phyloP scores from a whole-genome alignment of 2,329 filamentous ascomycete species.

The Colletotrichum echinochloae region DNA sequence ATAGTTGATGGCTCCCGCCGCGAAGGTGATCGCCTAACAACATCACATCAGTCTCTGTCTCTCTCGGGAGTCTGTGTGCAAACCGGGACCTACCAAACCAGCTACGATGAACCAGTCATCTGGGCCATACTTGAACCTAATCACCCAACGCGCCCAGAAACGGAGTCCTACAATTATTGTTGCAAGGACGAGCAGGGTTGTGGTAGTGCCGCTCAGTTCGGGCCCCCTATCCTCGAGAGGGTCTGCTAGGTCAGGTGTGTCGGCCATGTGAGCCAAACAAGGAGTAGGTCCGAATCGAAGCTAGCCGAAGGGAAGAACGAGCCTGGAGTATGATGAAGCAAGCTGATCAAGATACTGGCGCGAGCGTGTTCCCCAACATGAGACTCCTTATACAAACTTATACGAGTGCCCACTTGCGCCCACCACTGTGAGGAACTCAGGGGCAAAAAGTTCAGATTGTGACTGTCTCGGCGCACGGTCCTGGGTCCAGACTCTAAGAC shows the following conservation, averaged over 20 bases:
- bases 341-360: neutral
- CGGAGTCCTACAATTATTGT: constrained; percentile 29
- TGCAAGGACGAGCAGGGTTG: constrained; percentile 31
- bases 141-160: constrained; percentile 31
- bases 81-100: constrained; percentile 20
- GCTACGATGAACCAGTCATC: constrained; percentile 37
- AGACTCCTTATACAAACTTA: constrained; percentile 36
- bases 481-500: neutral
- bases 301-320: constrained; percentile 5
- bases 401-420: neutral
- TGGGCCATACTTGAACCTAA: constrained; percentile 32
- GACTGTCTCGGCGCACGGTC: constrained; percentile 14
- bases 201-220: constrained; percentile 30
- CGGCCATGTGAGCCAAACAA: constrained; percentile 25
- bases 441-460: constrained; percentile 7
- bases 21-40: constrained; percentile 23
- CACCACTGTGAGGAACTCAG: neutral
- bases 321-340: neutral
- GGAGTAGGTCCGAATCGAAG: constrained; percentile 14
- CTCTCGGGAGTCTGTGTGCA: neutral
- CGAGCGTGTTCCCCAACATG: neutral
- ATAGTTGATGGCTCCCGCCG: constrained; percentile 34
- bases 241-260: constrained; percentile 15
- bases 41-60: neutral
- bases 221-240: constrained; percentile 34